Conservation (phyloP, 306 rosid species). For the Ziziphus jujuba region DNA sequence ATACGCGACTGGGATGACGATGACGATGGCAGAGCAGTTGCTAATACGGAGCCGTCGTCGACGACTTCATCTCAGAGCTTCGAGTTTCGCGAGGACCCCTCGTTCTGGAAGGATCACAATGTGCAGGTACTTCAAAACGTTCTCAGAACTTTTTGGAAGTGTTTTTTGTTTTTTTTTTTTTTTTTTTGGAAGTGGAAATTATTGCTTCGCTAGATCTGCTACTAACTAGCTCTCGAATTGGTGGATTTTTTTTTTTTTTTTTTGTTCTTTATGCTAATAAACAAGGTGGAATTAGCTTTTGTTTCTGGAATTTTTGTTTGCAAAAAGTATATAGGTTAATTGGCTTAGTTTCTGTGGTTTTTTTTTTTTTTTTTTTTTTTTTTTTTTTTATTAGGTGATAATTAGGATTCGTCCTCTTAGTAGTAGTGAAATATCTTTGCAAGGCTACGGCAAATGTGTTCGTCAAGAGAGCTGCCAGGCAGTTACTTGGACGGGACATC, state of each 20-base stretch:
- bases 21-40: constrained; percentile 36
- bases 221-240: neutral
- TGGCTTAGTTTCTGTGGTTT: constrained; percentile 15
- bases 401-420: constrained; percentile 94
- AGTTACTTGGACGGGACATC: constrained; percentile 89
- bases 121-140: constrained; percentile 65
- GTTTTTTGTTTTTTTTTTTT: neutral
- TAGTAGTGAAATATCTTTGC: constrained; percentile 71
- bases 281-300: neutral
- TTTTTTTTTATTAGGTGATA: constrained; percentile 58
- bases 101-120: constrained; percentile 96
- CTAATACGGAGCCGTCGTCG: constrained; percentile 41
- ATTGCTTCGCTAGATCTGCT: neutral
- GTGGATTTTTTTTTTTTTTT: neutral
- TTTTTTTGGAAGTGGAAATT: neutral
- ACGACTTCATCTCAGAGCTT: constrained; percentile 58
- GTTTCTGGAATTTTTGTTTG: neutral
- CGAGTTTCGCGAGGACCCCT: constrained; percentile 78
- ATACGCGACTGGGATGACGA: constrained; percentile 43
- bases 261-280: neutral
- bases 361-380: constrained; percentile 18
- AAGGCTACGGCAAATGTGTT: constrained; percentile 79
- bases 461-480: constrained; percentile 82
- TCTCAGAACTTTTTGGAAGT: neutral
- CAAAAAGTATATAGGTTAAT: constrained; percentile 2